Evolutionary conservation across 768 basidiomycete genomes (phyloP), one percentile per base, ranked within the genome.

Genomic region (Mycena crocata): DNA sequence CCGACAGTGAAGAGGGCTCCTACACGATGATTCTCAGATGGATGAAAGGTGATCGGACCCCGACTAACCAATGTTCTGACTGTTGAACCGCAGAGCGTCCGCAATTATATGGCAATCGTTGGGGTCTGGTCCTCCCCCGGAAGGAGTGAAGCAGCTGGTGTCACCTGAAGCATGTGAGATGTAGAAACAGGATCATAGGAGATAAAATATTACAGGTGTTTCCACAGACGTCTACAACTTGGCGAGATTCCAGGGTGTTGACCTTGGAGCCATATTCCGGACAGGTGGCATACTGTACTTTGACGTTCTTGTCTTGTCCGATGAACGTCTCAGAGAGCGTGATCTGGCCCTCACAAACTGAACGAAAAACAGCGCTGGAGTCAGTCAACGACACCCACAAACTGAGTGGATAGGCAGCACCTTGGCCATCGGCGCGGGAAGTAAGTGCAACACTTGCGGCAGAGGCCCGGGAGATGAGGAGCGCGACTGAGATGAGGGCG

Each of bases 41-140:
- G n/a, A 19, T 21, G 7, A 45, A 8, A 6, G n/a, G 17, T 42
- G 15, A 42, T 17, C 37, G 10, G 37, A 37, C n/a, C n/a, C n/a
- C n/a, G 17, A 74, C 76, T 17, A 48, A 78, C 84, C 84, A 31
- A 79, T 76, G 70, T 85, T 84, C 75, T 86, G 78, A 57, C 79
- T 79, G 66, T 84, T 82, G 66, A 77, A 87, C 4, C 79, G 77
- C 62, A 86, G 68, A 6, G 85, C 85, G 59, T 85, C 84, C 6
- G 84, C 80, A 63, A 87, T 86, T 56, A 86, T 76, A 71, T 81
- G 75, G 66, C 83, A 85, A 23, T 87, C 83, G 62, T 82, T 81
- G 4, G 83, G 82, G 73, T 84, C 75, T 1, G 85, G 85, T 34
- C 84, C 85, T 70, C 83, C 83, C 23, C 83, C 84, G 2, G 82